Conservation (phyloP, 2,329 filamentous ascomycete genomes). For the Fusarium sororula region DNA sequence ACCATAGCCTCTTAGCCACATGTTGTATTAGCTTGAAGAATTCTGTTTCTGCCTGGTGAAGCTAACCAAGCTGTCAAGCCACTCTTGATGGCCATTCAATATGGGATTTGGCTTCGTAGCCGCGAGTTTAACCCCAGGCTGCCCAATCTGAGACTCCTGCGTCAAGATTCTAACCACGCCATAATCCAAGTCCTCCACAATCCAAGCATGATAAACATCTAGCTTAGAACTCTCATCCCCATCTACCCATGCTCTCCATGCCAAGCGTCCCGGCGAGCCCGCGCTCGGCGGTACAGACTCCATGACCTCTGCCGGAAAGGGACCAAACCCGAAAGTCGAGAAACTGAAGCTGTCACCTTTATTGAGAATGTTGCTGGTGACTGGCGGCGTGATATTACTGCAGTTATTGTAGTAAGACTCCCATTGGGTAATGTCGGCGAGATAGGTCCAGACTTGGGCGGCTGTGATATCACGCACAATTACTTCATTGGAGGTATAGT, state of each 20-base stretch:
- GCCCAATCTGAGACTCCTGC: not conserved
- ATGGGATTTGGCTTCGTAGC: not conserved
- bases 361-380: not conserved
- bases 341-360: not conserved
- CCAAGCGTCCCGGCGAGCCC: not conserved
- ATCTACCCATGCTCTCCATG: not conserved
- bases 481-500: not conserved
- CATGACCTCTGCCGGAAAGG: not conserved
- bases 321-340: not conserved
- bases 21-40: fast-evolving
- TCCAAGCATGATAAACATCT: not conserved
- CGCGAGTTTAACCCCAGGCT: not conserved
- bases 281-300: not conserved
- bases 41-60: not conserved
- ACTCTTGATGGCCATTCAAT: not conserved
- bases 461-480: not conserved
- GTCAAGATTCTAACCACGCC: not conserved
- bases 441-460: not conserved
- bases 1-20: not conserved
- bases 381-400: not conserved
- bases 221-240: not conserved
- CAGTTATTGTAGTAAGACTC: not conserved
- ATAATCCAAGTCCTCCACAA: not conserved
- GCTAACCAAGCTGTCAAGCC: not conserved
- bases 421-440: not conserved